Base-by-base conservation (phyloP, 495 filamentous ascomycete genomes). In the Chaetomium fimeti region DNA sequence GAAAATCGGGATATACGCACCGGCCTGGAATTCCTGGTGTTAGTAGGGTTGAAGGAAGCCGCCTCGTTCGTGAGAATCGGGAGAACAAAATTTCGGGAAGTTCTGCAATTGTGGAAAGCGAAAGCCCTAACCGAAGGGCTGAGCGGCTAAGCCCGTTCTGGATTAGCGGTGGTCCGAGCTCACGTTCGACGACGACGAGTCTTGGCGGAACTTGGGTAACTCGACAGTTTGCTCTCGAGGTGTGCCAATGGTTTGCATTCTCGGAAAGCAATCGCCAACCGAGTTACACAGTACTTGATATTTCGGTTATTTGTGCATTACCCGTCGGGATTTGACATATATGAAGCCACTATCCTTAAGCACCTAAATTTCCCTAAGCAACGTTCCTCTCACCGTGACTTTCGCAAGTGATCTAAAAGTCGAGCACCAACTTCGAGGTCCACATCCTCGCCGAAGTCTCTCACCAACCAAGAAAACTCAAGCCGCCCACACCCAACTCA, bases 11-110 rank as follows among this genome's bases (percentile, higher is more conserved):
- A 57, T 45, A 61, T 70, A 72, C 69, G 55, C 48, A 73, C 71
- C 68, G 57, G 47, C 47, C 55, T 62, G 63, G 67, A 64, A 65
- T 73, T 71, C 69, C 71, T 75, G 69, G 69, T 61, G 72, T 75
- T 74, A 73, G 63, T 74, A 68, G 42, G 60, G 63, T 66, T 25
- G 67, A 67, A 28, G 49, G 71, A 60, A 67, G 68, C 62, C 61
- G 63, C 55, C 60, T 49, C 66, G 63, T 52, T 71, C 63, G 64
- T 63, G 70, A 66, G 32, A 67, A 47, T 65, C 59, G 60, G 52
- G 69, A 51, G 65, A 56, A 38, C 62, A 65, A 72, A 70, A 71
- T 66, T 68, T 65, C 58, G 57, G 67, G 69, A 65, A 57, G 65
- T 70, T 20, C 60, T 53, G 61, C 42, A 66, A 65, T 71, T 74